These are phyloP conservation scores for Peniophora sp. DNA, from an alignment of 1,284 basidiomycete species.

Conservation along the genomic window DNA sequence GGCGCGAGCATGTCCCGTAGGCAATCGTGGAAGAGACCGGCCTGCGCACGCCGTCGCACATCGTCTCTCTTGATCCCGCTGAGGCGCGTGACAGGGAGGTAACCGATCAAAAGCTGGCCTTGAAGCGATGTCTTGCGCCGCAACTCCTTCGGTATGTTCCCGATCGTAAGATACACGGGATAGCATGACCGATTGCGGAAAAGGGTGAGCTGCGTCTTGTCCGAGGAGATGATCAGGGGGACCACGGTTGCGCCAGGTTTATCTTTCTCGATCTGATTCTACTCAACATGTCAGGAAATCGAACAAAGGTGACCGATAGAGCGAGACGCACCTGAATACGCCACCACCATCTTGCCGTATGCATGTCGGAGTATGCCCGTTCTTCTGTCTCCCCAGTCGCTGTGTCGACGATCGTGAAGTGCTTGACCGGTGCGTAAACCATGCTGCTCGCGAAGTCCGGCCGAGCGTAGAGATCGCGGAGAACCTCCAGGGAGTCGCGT, in stretches of 20 bases:
- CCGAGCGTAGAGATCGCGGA: neutral
- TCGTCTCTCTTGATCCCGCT: too few relatives aligned
- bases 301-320: neutral
- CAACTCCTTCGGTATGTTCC: slow-evolving; percentile 13
- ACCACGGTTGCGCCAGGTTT: neutral
- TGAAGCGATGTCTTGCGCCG: slow-evolving; percentile 12
- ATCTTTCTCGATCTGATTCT: neutral
- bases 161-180: slow-evolving; percentile 19
- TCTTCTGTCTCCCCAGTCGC: too few relatives aligned
- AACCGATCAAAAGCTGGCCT: slow-evolving; percentile 14
- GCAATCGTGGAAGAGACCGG: too few relatives aligned
- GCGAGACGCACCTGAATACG: neutral
- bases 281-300: neutral
- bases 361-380: neutral
- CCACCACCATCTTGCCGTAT: neutral
- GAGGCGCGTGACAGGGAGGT: too few relatives aligned
- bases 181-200: neutral
- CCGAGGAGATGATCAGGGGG: neutral
- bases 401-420: neutral
- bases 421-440: neutral
- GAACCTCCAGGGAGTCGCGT: neutral
- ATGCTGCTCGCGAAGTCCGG: neutral
- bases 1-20: too few relatives aligned
- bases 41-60: too few relatives aligned
- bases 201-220: neutral